Evolutionary conservation across 2,329 filamentous ascomycete genomes (phyloP).

Genomic region (Coniochaeta sp.): DNA sequence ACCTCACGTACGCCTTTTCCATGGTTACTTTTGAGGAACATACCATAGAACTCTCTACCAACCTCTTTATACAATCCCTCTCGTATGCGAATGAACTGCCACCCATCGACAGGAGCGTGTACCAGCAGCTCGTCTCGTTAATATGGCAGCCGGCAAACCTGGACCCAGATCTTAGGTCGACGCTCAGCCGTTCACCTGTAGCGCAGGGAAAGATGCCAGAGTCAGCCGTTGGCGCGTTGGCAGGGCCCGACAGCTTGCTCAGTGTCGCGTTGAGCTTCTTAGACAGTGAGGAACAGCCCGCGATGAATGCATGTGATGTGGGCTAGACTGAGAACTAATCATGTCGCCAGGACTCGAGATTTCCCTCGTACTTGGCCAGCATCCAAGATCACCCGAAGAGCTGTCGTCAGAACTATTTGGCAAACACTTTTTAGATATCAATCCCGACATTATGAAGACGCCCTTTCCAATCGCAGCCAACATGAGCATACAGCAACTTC

Average conservation of each 20-base stretch:
- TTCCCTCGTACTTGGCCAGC: constrained; percentile 26
- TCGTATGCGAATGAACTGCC: constrained; percentile 34
- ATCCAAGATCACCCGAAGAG: constrained; percentile 22
- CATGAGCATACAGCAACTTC: constrained; percentile 28
- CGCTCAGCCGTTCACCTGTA: not conserved
- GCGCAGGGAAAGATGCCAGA: constrained; percentile 31
- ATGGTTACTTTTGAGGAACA: constrained; percentile 36
- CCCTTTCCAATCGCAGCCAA: constrained; percentile 27
- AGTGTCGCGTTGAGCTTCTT: constrained; percentile 39
- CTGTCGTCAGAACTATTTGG: constrained; percentile 33
- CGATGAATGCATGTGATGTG: not conserved
- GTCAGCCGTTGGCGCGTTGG: constrained; percentile 5
- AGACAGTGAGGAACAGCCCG: constrained; percentile 36
- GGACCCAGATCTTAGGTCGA: not conserved
- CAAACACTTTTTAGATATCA: constrained; percentile 29
- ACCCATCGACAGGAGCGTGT: constrained; percentile 26
- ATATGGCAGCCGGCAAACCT: constrained; percentile 41
- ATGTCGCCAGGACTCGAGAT: constrained; percentile 37
- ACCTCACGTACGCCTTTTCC: constrained; percentile 43
- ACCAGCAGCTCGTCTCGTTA: constrained; percentile 32
- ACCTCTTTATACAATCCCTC: constrained; percentile 40
- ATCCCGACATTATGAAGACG: constrained; percentile 17
- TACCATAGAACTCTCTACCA: constrained; percentile 23
- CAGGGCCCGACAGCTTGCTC: constrained; percentile 28
- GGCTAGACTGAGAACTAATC: not conserved